phyloP scores from a whole-genome alignment of 164 flowering plant genomes.

The Piper betle region DNA sequence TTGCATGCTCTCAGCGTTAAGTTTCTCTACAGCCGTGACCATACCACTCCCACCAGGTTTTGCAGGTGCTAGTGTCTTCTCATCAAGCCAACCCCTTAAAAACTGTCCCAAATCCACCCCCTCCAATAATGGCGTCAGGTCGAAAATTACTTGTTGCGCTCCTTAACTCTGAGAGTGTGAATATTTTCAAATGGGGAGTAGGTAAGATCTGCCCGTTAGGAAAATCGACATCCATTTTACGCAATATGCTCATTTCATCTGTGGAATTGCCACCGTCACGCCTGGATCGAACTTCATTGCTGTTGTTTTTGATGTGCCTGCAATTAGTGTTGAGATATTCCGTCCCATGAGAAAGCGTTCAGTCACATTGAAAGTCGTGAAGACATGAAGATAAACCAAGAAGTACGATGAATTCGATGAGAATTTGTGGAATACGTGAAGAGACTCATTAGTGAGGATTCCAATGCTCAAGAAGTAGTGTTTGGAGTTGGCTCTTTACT shows the following conservation, averaged over 20 bases:
- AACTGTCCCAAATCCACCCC: conserved; percentile 74
- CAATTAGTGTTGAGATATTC: too few species aligned
- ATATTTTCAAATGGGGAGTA: conserved; percentile 34
- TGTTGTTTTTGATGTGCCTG: conserved; percentile 10
- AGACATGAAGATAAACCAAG: too few species aligned
- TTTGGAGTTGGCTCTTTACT: too few species aligned
- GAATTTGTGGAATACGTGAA: too few species aligned
- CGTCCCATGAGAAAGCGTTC: too few species aligned
- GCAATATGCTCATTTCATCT: not conserved
- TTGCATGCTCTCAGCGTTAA: conserved; percentile 50
- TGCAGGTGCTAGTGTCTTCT: conserved; percentile 22
- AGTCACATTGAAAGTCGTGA: too few species aligned
- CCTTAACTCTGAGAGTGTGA: conserved; percentile 41
- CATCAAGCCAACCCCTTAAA: conserved; percentile 64
- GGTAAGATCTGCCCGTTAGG: conserved; percentile 34
- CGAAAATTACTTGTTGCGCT: conserved; percentile 43
- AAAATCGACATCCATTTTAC: conserved; percentile 13
- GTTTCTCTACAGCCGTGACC: conserved; percentile 60
- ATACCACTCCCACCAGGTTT: conserved; percentile 36
- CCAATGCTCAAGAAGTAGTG: too few species aligned
- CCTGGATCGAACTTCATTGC: not conserved
- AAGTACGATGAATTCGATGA: too few species aligned
- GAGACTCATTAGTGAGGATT: too few species aligned
- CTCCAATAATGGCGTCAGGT: conserved; percentile 43
- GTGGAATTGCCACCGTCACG: conserved; percentile 1